Percentiles rank a stretch among this genome's conserved stretches.
phyloP scores from a whole-genome alignment of 495 filamentous ascomycete species.

The Lichina pygmaea region DNA sequence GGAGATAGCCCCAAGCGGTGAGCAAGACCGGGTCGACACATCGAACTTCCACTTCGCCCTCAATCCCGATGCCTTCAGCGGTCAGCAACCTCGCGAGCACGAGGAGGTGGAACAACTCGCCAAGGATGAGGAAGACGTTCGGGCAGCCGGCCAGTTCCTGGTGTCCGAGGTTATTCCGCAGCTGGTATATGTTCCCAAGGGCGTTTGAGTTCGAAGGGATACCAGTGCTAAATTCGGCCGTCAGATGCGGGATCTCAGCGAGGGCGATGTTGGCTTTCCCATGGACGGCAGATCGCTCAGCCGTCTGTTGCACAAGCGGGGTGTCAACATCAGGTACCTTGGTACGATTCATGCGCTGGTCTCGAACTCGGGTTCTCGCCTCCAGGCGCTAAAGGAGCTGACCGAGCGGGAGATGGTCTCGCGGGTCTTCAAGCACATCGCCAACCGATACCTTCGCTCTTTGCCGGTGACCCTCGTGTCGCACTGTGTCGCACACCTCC shows the following conservation, averaged over 20 bases:
- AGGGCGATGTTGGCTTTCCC: conserved; percentile 85
- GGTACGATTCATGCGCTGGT: conserved; percentile 52
- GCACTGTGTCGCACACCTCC: conserved; percentile 55
- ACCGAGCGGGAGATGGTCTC: conserved; percentile 79
- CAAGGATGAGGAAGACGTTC: conserved; percentile 71
- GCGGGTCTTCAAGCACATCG: conserved; percentile 80
- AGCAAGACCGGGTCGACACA: conserved; percentile 45
- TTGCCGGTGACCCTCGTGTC: conserved; percentile 54
- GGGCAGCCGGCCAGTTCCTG: conserved; percentile 56
- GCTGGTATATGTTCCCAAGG: conserved; percentile 12
- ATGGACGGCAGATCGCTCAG: conserved; percentile 90
- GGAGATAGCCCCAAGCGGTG: conserved; percentile 1
- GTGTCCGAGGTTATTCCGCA: conserved; percentile 45
- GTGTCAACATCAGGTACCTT: conserved; percentile 90
- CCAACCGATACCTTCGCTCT: conserved; percentile 49
- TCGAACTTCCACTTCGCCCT: conserved; percentile 66
- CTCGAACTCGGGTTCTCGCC: conserved; percentile 35
- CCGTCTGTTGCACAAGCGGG: conserved; percentile 79
- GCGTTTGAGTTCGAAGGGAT: no score
- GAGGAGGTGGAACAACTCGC: conserved; percentile 69
- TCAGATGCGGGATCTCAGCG: conserved; percentile 55
- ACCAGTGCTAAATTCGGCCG: background rate
- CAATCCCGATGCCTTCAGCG: conserved; percentile 89
- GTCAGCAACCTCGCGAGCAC: conserved; percentile 68
- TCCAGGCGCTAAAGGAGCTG: conserved; percentile 49